Evolutionary conservation across 148 eudicot genomes (phyloP).

Genomic region (Rhododendron henanense): DNA sequence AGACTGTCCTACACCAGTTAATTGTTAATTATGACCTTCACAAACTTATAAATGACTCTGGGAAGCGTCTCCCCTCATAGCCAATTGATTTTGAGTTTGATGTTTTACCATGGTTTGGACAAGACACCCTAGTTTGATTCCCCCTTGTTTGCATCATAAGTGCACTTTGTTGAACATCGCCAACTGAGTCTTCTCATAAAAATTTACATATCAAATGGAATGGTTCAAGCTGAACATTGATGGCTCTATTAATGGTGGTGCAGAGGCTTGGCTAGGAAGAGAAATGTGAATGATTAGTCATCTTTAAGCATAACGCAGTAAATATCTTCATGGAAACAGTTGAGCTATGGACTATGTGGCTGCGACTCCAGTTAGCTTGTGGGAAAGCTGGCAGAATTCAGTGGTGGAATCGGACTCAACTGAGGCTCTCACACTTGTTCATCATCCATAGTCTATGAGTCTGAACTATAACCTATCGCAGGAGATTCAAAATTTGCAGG

Average conservation of each 20-base stretch:
- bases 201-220: neutral
- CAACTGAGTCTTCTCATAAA: neutral
- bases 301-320: neutral
- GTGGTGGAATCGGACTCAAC: neutral
- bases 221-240: neutral
- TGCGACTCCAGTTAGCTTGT: neutral
- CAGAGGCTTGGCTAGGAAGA: neutral
- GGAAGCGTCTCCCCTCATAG: neutral
- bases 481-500: neutral
- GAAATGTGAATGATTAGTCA: neutral
- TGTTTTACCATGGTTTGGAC: neutral
- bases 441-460: neutral
- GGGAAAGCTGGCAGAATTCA: neutral
- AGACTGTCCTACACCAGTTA: neutral
- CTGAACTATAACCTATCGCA: neutral
- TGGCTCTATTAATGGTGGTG: neutral
- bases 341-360: neutral
- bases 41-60: neutral
- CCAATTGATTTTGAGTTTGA: neutral
- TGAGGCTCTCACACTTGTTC: neutral
- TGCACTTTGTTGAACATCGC: neutral
- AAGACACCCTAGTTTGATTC: neutral
- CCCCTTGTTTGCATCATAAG: neutral
- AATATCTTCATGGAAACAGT: neutral
- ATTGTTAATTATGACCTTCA: neutral